Base-by-base conservation (phyloP, 129 eudicot genomes). In the Logfia minima region DNA sequence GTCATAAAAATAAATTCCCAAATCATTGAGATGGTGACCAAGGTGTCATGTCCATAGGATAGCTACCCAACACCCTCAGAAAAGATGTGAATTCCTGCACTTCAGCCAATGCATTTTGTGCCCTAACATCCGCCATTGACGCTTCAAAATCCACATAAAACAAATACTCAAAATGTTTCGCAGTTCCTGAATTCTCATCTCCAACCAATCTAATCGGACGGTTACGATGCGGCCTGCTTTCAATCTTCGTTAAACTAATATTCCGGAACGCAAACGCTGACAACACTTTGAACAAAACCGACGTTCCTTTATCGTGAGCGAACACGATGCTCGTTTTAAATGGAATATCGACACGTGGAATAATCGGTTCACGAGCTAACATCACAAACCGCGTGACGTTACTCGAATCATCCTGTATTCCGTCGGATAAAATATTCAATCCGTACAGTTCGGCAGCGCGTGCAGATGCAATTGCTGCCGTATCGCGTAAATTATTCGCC, bases 391-490 rank as follows among this genome's bases (percentile, higher is more conserved):
- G 88, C 17, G 98, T 94, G 10, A 91, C 98, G 75, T 94, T 94
- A 68, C 96, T 85, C 7, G 93, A 81, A 73, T 94, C 98, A 83
- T 94, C 98, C 74, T 94, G 98, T 69, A 94, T 94, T 9, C 98
- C 98, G 31, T 94, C 97, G 0, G 92, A 93, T 2, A 94, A 55
- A 60, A 94, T 85, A 32, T 87, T 83, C 24, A 94, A 37, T 14
- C 98, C 98, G 85, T 94, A 94, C 1, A 94, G 88, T 63, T 91
- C 93, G 28, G 98, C 97, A 41, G 98, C 98, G 75, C 98, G 89
- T 55, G 97, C 86, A 8, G 98, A 93, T 3, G 98, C 98, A 26
- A 93, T 87, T 23, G 98, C 98, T 1, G 96, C 97, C 0, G 98
- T 93, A 73, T 91, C 97, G 1, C 92, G 88, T 41, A 93, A 83